A percentile compares a stretch with the other conserved stretches of the same genome.
Conservation (phyloP, 2,329 filamentous ascomycete genomes). For the Lojkania enalia region DNA sequence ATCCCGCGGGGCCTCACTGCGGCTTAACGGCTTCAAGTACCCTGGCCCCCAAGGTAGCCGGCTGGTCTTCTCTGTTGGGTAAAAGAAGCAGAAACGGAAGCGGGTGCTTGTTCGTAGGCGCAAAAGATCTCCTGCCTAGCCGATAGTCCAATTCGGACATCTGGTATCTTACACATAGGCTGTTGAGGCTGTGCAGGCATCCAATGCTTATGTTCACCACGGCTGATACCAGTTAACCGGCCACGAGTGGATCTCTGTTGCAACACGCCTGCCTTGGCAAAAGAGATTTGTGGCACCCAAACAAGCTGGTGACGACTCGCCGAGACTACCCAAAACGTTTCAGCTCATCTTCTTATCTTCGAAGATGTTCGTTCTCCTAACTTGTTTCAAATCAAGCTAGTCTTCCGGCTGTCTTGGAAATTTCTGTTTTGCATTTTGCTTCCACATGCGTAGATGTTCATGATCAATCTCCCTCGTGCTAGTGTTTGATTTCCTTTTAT, state of each 20-base stretch:
- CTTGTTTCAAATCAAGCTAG: slow-evolving; percentile 2
- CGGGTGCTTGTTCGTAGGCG: slow-evolving; percentile 1
- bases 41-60: no score
- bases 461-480: neutral
- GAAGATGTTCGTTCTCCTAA: slow-evolving; percentile 6
- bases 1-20: no score
- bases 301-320: slow-evolving; percentile 14
- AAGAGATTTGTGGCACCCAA: slow-evolving; percentile 7
- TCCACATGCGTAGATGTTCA: slow-evolving; percentile 2
- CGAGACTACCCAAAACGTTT: slow-evolving; percentile 11
- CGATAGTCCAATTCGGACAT: slow-evolving; percentile 14
- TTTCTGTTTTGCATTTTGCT: neutral
- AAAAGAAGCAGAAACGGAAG: slow-evolving; percentile 7
- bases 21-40: no score
- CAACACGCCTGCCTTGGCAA: slow-evolving; percentile 11
- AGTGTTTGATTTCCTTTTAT: slow-evolving; percentile 7
- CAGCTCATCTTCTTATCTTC: neutral
- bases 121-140: slow-evolving; percentile 14
- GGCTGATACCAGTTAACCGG: neutral
- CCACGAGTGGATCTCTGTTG: slow-evolving; percentile 7
- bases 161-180: slow-evolving; percentile 11
- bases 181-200: slow-evolving; percentile 31
- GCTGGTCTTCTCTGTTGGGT: neutral
- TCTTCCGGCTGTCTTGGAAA: slow-evolving; percentile 10
- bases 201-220: neutral